These are phyloP conservation scores for Solanum hybrid DNA, from an alignment of 305 asterid genomes.

Conservation along the genomic window DNA sequence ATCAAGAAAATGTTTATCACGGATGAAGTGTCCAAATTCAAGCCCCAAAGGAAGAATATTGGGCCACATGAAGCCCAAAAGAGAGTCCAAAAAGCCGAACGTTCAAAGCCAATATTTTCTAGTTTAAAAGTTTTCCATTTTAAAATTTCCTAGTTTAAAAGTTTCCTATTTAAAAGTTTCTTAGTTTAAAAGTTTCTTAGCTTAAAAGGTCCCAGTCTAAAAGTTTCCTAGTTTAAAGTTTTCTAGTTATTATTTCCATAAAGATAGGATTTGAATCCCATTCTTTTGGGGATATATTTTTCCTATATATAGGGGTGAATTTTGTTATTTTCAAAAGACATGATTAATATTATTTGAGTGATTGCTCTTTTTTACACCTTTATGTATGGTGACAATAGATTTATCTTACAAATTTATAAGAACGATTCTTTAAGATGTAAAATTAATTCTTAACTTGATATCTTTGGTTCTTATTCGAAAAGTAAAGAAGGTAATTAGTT, in stretches of 20 bases:
- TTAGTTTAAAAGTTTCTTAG: background rate
- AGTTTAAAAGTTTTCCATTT: too few species aligned
- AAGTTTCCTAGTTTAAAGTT: background rate
- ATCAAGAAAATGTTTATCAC: background rate
- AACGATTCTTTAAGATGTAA: too few species aligned
- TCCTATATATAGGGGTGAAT: background rate
- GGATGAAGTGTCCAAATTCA: background rate
- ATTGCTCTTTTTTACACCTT: background rate
- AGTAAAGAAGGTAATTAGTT: background rate
- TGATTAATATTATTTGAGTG: background rate
- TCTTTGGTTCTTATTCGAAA: background rate
- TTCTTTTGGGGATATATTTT: background rate
- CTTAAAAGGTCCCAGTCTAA: background rate
- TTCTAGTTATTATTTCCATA: too few species aligned
- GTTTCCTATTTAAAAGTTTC: background rate
- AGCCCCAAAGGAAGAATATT: background rate
- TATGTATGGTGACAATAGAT: background rate
- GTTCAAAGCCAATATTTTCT: background rate
- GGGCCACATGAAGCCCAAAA: background rate
- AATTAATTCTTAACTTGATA: background rate
- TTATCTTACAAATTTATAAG: background rate
- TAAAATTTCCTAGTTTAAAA: too few species aligned
- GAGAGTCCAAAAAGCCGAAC: background rate
- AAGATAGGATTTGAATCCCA: background rate
- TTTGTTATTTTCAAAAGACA: background rate